Percentiles rank a stretch among this genome's conserved stretches.
These are phyloP conservation scores for Pilaira anomala DNA, from an alignment of 192 early-diverging fungal species.

Conservation along the genomic window DNA sequence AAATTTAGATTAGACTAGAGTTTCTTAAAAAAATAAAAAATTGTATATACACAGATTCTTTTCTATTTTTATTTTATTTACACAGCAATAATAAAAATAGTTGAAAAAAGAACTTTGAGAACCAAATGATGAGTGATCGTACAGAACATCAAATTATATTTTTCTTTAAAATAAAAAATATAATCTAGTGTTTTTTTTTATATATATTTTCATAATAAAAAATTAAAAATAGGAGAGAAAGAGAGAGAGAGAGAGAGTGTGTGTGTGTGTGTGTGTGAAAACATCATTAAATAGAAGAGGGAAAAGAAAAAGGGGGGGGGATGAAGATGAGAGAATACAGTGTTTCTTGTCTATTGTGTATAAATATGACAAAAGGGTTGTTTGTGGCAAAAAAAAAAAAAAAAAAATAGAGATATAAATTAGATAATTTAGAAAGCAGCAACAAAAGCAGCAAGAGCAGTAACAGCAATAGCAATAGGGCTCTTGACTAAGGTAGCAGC, in stretches of 20 bases:
- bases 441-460: neutral
- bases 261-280: too few species aligned
- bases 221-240: neutral
- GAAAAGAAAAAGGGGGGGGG: too few species aligned
- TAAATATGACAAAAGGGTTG: neutral
- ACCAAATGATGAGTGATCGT: neutral
- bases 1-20: neutral
- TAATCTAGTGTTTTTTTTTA: neutral
- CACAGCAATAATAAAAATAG: neutral
- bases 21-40: too few species aligned
- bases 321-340: neutral
- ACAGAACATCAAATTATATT: neutral
- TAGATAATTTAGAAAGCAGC: neutral
- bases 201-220: neutral
- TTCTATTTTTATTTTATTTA: too few species aligned
- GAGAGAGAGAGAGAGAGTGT: too few species aligned
- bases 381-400: constrained; percentile 1
- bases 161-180: neutral
- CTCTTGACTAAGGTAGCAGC: neutral
- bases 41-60: neutral
- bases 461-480: neutral
- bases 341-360: neutral
- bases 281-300: neutral
- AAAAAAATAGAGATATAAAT: neutral
- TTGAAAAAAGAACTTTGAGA: neutral